Conservation (phyloP, 2,329 filamentous ascomycete species). For the Coleophoma cylindrospora region DNA sequence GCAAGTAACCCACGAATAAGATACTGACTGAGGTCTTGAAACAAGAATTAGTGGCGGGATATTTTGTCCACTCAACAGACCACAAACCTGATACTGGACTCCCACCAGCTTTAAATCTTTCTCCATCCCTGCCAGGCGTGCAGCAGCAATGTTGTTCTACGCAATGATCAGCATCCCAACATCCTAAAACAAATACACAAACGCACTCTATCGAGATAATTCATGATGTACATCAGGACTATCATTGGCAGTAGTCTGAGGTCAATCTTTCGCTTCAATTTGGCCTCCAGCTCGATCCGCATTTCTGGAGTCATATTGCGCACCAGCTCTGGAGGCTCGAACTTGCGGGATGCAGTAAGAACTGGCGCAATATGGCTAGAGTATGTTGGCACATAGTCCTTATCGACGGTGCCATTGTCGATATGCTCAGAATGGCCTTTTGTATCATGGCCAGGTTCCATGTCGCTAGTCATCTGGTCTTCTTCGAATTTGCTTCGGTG, state of each 20-base stretch:
- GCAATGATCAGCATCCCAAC: conserved; percentile 17
- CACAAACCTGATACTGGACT: conserved; percentile 23
- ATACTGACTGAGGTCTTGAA: conserved; percentile 33
- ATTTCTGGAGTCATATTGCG: conserved; percentile 44
- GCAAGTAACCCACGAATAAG: conserved; percentile 29
- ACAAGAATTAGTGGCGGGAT: no score
- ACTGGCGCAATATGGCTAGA: not conserved
- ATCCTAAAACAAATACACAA: not conserved
- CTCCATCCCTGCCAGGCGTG: conserved; percentile 44
- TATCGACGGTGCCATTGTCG: conserved; percentile 8
- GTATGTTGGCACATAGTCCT: not conserved
- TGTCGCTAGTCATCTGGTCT: conserved; percentile 6
- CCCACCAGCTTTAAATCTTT: conserved; percentile 34
- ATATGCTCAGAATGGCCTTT: conserved; percentile 13
- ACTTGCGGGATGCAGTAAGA: conserved; percentile 1
- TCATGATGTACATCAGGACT: conserved; percentile 67
- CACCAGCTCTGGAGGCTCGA: conserved; percentile 26
- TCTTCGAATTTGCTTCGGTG: conserved; percentile 9
- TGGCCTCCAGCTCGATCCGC: conserved; percentile 45
- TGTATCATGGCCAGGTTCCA: conserved; percentile 14
- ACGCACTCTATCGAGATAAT: conserved; percentile 50
- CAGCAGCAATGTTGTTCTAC: conserved; percentile 50
- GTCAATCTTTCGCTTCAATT: conserved; percentile 61
- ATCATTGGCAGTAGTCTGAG: conserved; percentile 60
- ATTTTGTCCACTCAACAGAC: no score